phyloP scores from a whole-genome alignment of 75 land plant species.

The Cunninghamia lanceolata region DNA sequence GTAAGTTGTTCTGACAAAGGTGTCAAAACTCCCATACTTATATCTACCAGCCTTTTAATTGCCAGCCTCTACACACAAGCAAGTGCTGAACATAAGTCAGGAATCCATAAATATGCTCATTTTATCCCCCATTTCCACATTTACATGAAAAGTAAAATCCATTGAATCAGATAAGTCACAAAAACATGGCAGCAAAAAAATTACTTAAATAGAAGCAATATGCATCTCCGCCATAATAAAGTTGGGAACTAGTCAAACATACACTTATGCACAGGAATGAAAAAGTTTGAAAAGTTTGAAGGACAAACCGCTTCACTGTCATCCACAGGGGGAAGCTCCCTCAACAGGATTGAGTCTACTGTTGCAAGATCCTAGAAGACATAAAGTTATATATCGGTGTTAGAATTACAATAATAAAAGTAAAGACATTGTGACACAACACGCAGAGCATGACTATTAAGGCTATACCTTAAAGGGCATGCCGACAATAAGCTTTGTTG shows the following conservation, averaged over 20 bases:
- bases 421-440: neutral
- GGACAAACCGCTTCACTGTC: slow-evolving; percentile 69
- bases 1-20: slow-evolving; percentile 92
- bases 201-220: neutral
- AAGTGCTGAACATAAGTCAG: neutral
- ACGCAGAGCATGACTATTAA: neutral
- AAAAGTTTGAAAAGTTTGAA: slow-evolving; percentile 2
- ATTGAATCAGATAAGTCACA: neutral
- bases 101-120: slow-evolving; percentile 7
- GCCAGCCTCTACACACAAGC: slow-evolving; percentile 66
- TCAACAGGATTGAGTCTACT: slow-evolving; percentile 84
- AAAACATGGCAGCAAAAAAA: slow-evolving; percentile 2
- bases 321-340: slow-evolving; percentile 81
- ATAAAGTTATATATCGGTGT: slow-evolving; percentile 1
- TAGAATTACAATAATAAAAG: neutral
- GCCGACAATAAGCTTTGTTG: slow-evolving; percentile 92
- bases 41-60: slow-evolving; percentile 84
- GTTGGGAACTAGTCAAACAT: neutral
- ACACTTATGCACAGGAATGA: neutral
- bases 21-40: slow-evolving; percentile 94
- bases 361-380: slow-evolving; percentile 87
- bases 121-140: neutral
- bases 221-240: neutral
- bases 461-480: slow-evolving; percentile 94
- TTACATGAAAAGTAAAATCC: neutral